A percentile compares a stretch with the other conserved stretches of the same genome.
These are phyloP conservation scores for Geotrichum aggregatum DNA, from an alignment of 1,139 yeast species.

Conservation along the genomic window DNA sequence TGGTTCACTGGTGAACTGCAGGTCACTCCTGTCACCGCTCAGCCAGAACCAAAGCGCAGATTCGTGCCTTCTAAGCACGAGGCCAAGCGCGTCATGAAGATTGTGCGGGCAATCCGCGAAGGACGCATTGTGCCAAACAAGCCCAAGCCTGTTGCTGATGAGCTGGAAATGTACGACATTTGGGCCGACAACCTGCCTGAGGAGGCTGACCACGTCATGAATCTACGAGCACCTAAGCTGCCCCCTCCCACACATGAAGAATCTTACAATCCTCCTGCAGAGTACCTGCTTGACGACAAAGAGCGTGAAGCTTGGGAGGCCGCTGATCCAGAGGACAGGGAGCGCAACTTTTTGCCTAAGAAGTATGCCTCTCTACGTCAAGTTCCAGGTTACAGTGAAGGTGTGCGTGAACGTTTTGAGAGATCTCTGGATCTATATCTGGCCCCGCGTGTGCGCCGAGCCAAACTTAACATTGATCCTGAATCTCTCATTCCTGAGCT, in stretches of 20 bases:
- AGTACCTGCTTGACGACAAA: conserved; percentile 75
- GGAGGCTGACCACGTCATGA: conserved; percentile 79
- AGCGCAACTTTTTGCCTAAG: conserved; percentile 73
- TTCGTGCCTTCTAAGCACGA: conserved; percentile 95
- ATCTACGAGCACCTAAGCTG: conserved; percentile 86
- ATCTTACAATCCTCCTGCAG: conserved; percentile 96
- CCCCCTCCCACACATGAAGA: conserved; percentile 97
- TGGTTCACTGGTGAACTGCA: conserved; percentile 89
- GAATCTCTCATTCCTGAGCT: conserved; percentile 92
- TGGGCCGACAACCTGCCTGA: conserved; percentile 68
- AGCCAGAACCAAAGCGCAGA: conserved; percentile 95
- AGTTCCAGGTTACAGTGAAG: conserved; percentile 89
- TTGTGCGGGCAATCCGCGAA: conserved; percentile 92
- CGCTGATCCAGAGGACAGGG: conserved; percentile 73
- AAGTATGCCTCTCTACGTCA: conserved; percentile 77
- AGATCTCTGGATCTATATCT: conserved; percentile 87
- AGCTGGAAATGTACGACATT: conserved; percentile 57
- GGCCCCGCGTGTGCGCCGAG: conserved; percentile 93
- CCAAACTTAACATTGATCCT: conserved; percentile 90
- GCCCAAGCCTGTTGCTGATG: conserved; percentile 50
- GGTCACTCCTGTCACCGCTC: conserved; percentile 88
- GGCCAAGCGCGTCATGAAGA: conserved; percentile 93
- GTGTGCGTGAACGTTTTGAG: conserved; percentile 86
- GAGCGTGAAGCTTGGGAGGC: conserved; percentile 72
- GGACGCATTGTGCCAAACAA: conserved; percentile 81